phyloP scores from a whole-genome alignment of 1,284 basidiomycete species.

The Peniophora sp. region DNA sequence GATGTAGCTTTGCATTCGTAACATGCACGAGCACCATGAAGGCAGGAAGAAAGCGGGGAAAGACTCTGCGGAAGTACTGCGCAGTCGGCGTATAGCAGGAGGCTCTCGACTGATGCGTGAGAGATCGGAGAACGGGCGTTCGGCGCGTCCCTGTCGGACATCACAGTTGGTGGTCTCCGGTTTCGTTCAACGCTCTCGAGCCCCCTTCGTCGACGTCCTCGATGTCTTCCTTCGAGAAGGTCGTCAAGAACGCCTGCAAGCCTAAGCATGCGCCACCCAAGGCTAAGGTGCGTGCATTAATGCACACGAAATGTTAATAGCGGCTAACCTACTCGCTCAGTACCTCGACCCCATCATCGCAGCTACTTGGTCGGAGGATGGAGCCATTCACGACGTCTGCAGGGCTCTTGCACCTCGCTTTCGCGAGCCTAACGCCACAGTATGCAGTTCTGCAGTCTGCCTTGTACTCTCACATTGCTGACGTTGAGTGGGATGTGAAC shows the following conservation, averaged over 20 bases:
- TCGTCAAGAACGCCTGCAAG: conserved; percentile 90
- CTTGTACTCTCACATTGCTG: conserved; percentile 3
- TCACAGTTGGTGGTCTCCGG: neutral
- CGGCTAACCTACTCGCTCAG: conserved; percentile 24
- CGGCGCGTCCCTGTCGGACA: neutral
- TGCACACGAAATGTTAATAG: neutral
- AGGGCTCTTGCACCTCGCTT: conserved; percentile 79
- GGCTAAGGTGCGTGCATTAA: conserved; percentile 61
- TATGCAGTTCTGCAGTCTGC: conserved; percentile 28
- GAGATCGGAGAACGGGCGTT: neutral
- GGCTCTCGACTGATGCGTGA: neutral
- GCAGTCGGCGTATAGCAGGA: neutral
- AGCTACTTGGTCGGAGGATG: conserved; percentile 90
- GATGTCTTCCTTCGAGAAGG: conserved; percentile 79
- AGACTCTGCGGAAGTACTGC: neutral
- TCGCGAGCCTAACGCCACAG: conserved; percentile 84
- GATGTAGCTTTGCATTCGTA: neutral
- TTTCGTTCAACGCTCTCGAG: conserved; percentile 3
- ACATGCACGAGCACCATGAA: neutral
- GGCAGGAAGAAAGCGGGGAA: neutral
- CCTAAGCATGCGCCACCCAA: conserved; percentile 92
- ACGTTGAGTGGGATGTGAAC: neutral
- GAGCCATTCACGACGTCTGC: conserved; percentile 87
- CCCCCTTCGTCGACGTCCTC: conserved; percentile 3
- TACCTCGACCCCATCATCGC: conserved; percentile 90